phyloP scores from a whole-genome alignment of 1,284 basidiomycete species.

The Tylopilus sp. region DNA sequence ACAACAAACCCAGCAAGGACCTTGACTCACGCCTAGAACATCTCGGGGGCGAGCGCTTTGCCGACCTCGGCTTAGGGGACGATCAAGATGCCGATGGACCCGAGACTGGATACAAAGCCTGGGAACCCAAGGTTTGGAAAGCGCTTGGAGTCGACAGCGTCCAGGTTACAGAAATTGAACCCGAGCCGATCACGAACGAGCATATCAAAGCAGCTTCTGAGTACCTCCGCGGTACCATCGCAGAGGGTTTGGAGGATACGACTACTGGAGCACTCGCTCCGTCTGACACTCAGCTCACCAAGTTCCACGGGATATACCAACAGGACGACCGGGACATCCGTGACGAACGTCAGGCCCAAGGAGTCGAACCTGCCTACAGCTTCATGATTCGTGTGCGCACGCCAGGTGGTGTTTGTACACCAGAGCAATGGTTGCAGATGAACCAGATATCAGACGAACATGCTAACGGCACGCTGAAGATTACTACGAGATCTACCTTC shows the following conservation, averaged over 20 bases:
- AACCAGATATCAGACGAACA: slow-evolving; percentile 95
- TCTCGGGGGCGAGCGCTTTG: slow-evolving; percentile 72
- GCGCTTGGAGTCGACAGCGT: slow-evolving; percentile 87
- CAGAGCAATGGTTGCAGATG: slow-evolving; percentile 92
- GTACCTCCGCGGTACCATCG: slow-evolving; percentile 93
- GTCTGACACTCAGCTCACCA: slow-evolving; percentile 91
- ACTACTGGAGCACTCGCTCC: slow-evolving; percentile 87
- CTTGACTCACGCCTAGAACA: slow-evolving; percentile 74
- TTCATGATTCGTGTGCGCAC: slow-evolving; percentile 99
- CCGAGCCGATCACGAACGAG: slow-evolving; percentile 97
- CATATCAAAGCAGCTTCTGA: slow-evolving; percentile 98
- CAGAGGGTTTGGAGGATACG: slow-evolving; percentile 83
- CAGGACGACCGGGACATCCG: slow-evolving; percentile 98
- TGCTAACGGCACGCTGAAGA: slow-evolving; percentile 92
- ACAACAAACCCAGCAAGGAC: slow-evolving; percentile 96
- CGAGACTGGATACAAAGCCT: slow-evolving; percentile 93
- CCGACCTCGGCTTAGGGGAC: slow-evolving; percentile 82
- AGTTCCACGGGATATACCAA: slow-evolving; percentile 98
- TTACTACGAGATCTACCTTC: slow-evolving; percentile 98
- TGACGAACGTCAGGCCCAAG: slow-evolving; percentile 90
- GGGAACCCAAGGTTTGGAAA: slow-evolving; percentile 94
- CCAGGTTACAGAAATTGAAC: slow-evolving; percentile 88
- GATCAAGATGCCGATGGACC: slow-evolving; percentile 97
- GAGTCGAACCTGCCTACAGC: slow-evolving; percentile 91
- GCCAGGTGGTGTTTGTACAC: slow-evolving; percentile 90